A percentile compares a stretch with the other conserved stretches of the same genome.
Conservation (phyloP, 768 basidiomycete genomes). For the Russula virescens region DNA sequence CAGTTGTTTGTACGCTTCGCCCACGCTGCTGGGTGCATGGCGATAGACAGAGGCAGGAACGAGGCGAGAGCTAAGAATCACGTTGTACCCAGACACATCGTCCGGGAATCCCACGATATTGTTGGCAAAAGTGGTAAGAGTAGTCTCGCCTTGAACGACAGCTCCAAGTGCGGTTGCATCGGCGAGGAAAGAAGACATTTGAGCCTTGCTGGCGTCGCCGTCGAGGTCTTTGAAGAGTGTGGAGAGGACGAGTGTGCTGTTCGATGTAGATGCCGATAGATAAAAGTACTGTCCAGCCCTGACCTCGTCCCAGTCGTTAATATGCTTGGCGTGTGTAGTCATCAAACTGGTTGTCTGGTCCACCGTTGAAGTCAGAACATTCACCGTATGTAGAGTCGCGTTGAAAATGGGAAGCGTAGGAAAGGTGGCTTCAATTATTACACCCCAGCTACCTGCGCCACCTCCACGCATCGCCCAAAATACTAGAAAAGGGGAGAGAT, state of each 20-base stretch:
- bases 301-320: constrained; percentile 6
- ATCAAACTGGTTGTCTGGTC: constrained; percentile 37
- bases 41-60: constrained; percentile 9
- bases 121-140: constrained; percentile 6
- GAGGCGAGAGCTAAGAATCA: constrained; percentile 20
- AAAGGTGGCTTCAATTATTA: constrained; percentile 35
- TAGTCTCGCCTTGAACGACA: constrained; percentile 8
- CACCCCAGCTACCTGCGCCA: constrained; percentile 34
- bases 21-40: constrained; percentile 4
- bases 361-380: constrained; percentile 31
- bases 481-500: constrained; percentile 13
- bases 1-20: constrained; percentile 10
- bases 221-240: constrained; percentile 26
- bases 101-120: constrained; percentile 12
- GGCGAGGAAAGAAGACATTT: constrained; percentile 15
- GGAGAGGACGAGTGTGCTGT: constrained; percentile 8
- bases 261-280: constrained; percentile 22
- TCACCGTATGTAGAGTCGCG: constrained; percentile 27
- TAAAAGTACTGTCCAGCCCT: constrained; percentile 28
- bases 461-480: constrained; percentile 26
- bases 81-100: constrained; percentile 13
- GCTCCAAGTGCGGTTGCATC: constrained; percentile 23
- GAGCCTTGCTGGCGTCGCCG: constrained; percentile 19
- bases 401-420: constrained; percentile 34
- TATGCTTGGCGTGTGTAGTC: constrained; percentile 22